A percentile compares a stretch with the other conserved stretches of the same genome.
These are phyloP conservation scores for Chenopodium formosanum DNA, from an alignment of 148 eudicot species.

Conservation along the genomic window DNA sequence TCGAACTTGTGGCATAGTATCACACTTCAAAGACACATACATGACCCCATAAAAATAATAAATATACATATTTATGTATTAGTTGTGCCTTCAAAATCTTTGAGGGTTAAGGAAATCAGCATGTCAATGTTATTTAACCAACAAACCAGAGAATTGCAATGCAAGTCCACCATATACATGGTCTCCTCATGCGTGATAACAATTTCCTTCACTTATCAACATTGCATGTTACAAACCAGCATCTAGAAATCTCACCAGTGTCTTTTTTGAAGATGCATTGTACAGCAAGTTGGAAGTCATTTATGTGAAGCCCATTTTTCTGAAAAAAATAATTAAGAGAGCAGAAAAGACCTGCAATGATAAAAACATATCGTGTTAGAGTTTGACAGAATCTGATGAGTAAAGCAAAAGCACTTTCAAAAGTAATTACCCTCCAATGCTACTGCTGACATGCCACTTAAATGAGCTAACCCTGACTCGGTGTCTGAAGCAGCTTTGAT, in stretches of 20 bases:
- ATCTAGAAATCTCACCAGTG: conserved; percentile 49
- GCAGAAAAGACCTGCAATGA: conserved; percentile 67
- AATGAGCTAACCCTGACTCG: conserved; percentile 57
- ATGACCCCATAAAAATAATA: too few species aligned
- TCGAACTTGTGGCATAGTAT: neutral
- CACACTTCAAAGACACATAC: neutral
- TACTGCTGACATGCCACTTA: conserved; percentile 67
- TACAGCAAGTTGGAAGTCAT: conserved; percentile 77
- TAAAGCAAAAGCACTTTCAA: conserved; percentile 4
- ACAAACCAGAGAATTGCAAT: neutral
- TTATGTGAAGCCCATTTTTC: conserved; percentile 52
- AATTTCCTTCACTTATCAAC: conserved; percentile 2
- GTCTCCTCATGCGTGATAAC: neutral
- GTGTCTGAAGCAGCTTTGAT: conserved; percentile 76
- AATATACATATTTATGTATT: too few species aligned
- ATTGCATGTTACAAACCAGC: neutral
- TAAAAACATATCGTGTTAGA: conserved; percentile 18
- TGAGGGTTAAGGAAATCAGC: neutral
- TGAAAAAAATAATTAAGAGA: conserved; percentile 74
- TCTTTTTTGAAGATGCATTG: conserved; percentile 51
- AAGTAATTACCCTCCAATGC: conserved; percentile 65
- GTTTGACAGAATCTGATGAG: conserved; percentile 2
- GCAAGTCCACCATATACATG: neutral
- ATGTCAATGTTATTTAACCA: neutral
- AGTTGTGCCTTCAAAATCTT: neutral